Conservation (phyloP, 108 stramenopile genomes). For the Conticribra guillardii region DNA sequence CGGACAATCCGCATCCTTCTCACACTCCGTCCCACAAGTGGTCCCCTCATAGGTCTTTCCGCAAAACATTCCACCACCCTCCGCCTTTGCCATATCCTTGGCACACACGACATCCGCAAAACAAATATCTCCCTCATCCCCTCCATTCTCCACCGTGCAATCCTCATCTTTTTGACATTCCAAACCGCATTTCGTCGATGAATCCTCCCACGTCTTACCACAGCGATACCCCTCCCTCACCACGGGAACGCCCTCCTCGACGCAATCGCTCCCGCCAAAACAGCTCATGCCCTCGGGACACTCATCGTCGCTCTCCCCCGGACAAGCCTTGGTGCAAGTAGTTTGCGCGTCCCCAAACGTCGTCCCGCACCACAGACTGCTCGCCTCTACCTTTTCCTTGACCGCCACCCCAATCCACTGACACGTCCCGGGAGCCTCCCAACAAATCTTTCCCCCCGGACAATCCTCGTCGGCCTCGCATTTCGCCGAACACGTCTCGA, state of each 20-base stretch:
- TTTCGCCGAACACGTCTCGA: constrained; percentile 33
- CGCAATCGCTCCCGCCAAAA: constrained; percentile 41
- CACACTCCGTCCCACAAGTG: constrained; percentile 24
- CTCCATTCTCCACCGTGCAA: constrained; percentile 28
- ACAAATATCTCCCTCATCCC: constrained; percentile 22
- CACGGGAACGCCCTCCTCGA: constrained; percentile 34
- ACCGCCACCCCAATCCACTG: constrained; percentile 41
- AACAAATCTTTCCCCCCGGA: constrained; percentile 22
- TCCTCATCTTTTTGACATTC: constrained; percentile 45
- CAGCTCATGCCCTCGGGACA: constrained; percentile 47
- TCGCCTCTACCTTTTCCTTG: constrained; percentile 20
- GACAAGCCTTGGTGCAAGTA: constrained; percentile 33
- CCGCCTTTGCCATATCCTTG: constrained; percentile 1
- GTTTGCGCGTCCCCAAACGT: constrained; percentile 38
- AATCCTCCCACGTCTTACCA: constrained; percentile 32
- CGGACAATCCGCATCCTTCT: constrained; percentile 40
- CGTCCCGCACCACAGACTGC: constrained; percentile 37
- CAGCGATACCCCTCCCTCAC: constrained; percentile 41
- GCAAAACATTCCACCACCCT: constrained; percentile 29
- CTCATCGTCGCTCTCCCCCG: constrained; percentile 33
- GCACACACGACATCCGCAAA: constrained; percentile 39
- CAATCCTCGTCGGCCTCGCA: constrained; percentile 49
- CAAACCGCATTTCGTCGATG: constrained; percentile 22
- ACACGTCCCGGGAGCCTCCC: constrained; percentile 46
- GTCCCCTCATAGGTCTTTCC: constrained; percentile 24